Percentiles rank a stretch among this genome's conserved stretches.
Evolutionary conservation across 2,329 filamentous ascomycete genomes (phyloP).

Genomic region (Ambrosiella beaveri): DNA sequence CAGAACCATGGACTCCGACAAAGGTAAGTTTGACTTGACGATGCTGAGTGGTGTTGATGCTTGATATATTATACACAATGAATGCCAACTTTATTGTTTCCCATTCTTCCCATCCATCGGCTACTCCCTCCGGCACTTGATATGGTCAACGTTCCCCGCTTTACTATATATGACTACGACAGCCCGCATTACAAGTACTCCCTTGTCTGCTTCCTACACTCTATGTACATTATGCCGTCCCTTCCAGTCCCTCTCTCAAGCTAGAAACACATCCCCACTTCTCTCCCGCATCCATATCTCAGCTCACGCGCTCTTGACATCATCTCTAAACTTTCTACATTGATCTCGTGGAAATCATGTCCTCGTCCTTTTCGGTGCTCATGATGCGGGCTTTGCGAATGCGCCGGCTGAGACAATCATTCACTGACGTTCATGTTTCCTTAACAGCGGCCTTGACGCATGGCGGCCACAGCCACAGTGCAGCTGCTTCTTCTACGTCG

Average conservation of each 20-base stretch:
- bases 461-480: neutral
- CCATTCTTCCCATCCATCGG: neutral
- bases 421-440: conserved; percentile 11
- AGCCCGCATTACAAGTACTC: neutral
- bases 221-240: neutral
- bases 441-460: conserved; percentile 5
- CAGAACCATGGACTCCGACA: neutral
- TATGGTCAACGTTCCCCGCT: neutral
- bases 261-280: neutral
- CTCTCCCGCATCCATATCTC: neutral
- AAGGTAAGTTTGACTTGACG: neutral
- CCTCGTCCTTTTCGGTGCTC: conserved; percentile 3
- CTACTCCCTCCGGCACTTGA: neutral
- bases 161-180: neutral
- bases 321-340: neutral
- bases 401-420: conserved; percentile 6
- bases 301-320: neutral
- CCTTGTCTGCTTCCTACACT: neutral
- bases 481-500: neutral
- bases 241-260: neutral
- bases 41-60: neutral
- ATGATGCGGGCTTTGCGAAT: conserved; percentile 8
- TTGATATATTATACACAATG: neutral
- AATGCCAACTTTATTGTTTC: neutral
- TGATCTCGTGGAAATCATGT: neutral